A percentile compares a stretch with the other conserved stretches of the same genome.
These are phyloP conservation scores for Lablab purpureus DNA, from an alignment of 306 rosid species.

Conservation along the genomic window DNA sequence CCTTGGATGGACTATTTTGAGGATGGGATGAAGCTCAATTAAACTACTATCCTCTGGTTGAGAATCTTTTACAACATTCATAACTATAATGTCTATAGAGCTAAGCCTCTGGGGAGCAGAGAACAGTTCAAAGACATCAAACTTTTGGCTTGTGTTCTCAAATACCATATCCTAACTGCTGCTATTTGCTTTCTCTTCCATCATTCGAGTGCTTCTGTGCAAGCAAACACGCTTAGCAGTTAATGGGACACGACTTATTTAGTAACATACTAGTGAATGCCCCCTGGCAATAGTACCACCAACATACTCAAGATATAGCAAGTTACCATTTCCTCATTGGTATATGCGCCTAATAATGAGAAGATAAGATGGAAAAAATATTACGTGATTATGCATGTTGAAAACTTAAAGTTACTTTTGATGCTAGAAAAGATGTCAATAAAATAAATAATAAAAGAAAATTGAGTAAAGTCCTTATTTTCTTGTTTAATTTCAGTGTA, in stretches of 20 bases:
- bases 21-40: slow-evolving; percentile 39
- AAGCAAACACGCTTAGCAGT: neutral
- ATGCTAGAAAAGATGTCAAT: too few species aligned
- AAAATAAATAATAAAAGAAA: too few species aligned
- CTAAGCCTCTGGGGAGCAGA: neutral
- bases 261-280: neutral
- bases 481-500: too few species aligned
- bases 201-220: neutral
- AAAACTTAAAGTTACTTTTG: too few species aligned
- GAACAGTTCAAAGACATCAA: neutral
- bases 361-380: too few species aligned
- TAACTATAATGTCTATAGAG: neutral
- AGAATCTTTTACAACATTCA: neutral
- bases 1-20: slow-evolving; percentile 18
- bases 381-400: too few species aligned
- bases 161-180: slow-evolving; percentile 4
- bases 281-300: neutral
- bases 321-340: neutral
- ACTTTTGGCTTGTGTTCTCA: slow-evolving; percentile 18
- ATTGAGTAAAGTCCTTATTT: too few species aligned
- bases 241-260: neutral
- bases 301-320: neutral
- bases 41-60: slow-evolving; percentile 33
- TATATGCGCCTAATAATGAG: neutral
- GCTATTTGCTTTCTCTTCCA: neutral